phyloP scores from a whole-genome alignment of 2,329 filamentous ascomycete species.

The Peltaster fructicola region DNA sequence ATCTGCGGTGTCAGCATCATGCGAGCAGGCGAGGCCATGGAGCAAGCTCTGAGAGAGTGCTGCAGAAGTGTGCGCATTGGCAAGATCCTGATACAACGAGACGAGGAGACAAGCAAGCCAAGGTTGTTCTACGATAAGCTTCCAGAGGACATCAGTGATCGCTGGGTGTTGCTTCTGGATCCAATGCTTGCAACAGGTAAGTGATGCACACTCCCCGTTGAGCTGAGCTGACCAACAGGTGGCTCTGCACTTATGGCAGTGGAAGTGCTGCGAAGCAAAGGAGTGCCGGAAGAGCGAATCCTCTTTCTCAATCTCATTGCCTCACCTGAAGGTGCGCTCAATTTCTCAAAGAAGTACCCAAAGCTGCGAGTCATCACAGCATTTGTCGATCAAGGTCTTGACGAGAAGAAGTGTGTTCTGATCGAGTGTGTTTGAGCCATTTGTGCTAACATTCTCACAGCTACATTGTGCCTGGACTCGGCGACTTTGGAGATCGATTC shows the following conservation, averaged over 20 bases:
- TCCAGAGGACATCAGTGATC: conserved; percentile 74
- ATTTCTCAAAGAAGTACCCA: conserved; percentile 78
- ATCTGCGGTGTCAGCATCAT: conserved; percentile 98
- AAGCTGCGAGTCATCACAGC: conserved; percentile 83
- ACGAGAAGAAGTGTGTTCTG: conserved; percentile 81
- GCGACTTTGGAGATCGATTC: conserved; percentile 90
- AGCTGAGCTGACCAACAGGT: conserved; percentile 35
- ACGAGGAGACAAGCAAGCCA: conserved; percentile 83
- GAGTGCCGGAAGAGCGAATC: conserved; percentile 88
- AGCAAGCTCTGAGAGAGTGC: conserved; percentile 88
- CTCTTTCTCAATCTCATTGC: conserved; percentile 94
- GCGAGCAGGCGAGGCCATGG: conserved; percentile 96
- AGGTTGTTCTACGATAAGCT: conserved; percentile 97
- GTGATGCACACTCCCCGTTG: no score
- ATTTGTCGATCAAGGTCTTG: conserved; percentile 88
- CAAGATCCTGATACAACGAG: conserved; percentile 93
- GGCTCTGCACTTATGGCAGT: conserved; percentile 96
- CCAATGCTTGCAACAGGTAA: conserved; percentile 98
- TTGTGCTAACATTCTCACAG: conserved; percentile 34
- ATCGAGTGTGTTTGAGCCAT: conserved; percentile 4
- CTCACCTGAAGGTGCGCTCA: conserved; percentile 80
- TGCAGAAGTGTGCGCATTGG: conserved; percentile 95
- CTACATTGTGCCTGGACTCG: conserved; percentile 85
- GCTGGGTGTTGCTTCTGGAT: conserved; percentile 87
- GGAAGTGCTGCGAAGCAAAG: conserved; percentile 73